Evolutionary conservation across 2,329 filamentous ascomycete species (phyloP).

Genomic region (Hymenoscyphus albidus): DNA sequence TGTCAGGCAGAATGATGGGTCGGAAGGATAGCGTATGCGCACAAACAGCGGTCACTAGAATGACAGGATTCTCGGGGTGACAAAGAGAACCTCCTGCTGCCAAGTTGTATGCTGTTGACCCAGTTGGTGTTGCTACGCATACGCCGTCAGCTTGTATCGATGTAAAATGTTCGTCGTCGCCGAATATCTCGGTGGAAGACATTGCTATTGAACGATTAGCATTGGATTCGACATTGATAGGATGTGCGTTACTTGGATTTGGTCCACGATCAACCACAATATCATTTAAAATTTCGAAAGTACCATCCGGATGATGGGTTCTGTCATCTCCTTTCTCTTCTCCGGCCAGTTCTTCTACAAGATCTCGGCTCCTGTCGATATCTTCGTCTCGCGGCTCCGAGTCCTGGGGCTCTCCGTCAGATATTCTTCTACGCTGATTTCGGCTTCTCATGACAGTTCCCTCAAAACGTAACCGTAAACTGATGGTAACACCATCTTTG

Average conservation of each 20-base stretch:
- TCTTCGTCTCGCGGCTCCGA: slow-evolving; percentile 33
- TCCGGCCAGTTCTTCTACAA: slow-evolving; percentile 87
- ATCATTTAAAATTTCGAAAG: slow-evolving; percentile 90
- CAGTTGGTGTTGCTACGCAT: slow-evolving; percentile 90
- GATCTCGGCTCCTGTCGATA: slow-evolving; percentile 50
- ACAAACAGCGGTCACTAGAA: slow-evolving; percentile 90
- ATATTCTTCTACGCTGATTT: slow-evolving; percentile 38
- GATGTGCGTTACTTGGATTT: slow-evolving; percentile 71
- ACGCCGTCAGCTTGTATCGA: slow-evolving; percentile 90
- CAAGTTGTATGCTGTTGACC: slow-evolving; percentile 92
- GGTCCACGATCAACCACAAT: slow-evolving; percentile 94
- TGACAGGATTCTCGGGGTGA: slow-evolving; percentile 94
- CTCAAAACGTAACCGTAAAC: slow-evolving; percentile 83
- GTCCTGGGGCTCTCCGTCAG: slow-evolving; percentile 35
- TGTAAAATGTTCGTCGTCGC: slow-evolving; percentile 88
- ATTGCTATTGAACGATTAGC: slow-evolving; percentile 55
- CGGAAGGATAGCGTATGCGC: slow-evolving; percentile 93
- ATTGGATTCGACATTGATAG: neutral
- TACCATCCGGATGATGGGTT: slow-evolving; percentile 80
- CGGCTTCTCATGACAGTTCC: slow-evolving; percentile 86
- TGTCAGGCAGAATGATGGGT: slow-evolving; percentile 94
- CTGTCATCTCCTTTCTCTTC: slow-evolving; percentile 79
- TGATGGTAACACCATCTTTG: slow-evolving; percentile 80
- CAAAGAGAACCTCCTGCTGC: slow-evolving; percentile 93
- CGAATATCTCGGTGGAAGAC: slow-evolving; percentile 88